Conservation (phyloP, 1,284 basidiomycete genomes). For the Ustilago hordei region DNA sequence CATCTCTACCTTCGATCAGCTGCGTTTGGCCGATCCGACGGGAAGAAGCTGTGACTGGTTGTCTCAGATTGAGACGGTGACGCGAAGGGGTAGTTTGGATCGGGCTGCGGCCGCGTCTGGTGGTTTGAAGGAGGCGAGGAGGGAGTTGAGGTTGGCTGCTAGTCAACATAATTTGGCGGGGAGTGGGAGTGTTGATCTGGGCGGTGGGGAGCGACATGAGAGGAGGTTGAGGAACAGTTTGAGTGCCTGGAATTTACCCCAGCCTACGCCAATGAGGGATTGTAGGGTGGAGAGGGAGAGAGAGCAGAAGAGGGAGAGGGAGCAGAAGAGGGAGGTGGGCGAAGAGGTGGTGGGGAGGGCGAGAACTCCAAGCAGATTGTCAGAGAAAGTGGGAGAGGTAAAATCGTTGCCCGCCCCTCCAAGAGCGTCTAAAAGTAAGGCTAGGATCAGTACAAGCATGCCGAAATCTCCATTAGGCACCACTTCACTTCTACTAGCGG, state of each 20-base stretch:
- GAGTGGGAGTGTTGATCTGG: slow-evolving; percentile 8
- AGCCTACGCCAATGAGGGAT: background rate
- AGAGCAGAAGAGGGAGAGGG: background rate
- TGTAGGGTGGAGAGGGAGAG: background rate
- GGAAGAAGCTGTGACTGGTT: slow-evolving; percentile 33
- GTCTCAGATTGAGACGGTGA: slow-evolving; percentile 19
- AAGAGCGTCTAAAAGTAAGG: slow-evolving; percentile 19
- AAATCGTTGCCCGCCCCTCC: slow-evolving; percentile 35
- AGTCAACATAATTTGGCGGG: slow-evolving; percentile 14
- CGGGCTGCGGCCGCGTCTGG: slow-evolving; percentile 5
- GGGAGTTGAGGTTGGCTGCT: slow-evolving; percentile 11
- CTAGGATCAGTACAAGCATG: slow-evolving; percentile 6
- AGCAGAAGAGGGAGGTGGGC: background rate
- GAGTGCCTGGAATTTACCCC: background rate
- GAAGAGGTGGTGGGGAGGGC: background rate
- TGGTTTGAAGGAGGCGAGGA: background rate
- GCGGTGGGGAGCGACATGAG: background rate
- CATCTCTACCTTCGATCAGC: slow-evolving; percentile 49
- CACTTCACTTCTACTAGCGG: background rate
- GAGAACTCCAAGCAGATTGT: background rate
- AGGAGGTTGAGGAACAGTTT: background rate
- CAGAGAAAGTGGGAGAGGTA: background rate
- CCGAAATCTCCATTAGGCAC: background rate
- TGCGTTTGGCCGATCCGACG: slow-evolving; percentile 30
- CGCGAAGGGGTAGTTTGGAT: slow-evolving; percentile 19